Evolutionary conservation across 2,329 filamentous ascomycete species (phyloP).

Genomic region (Cladosporium austrohemisphaericum): DNA sequence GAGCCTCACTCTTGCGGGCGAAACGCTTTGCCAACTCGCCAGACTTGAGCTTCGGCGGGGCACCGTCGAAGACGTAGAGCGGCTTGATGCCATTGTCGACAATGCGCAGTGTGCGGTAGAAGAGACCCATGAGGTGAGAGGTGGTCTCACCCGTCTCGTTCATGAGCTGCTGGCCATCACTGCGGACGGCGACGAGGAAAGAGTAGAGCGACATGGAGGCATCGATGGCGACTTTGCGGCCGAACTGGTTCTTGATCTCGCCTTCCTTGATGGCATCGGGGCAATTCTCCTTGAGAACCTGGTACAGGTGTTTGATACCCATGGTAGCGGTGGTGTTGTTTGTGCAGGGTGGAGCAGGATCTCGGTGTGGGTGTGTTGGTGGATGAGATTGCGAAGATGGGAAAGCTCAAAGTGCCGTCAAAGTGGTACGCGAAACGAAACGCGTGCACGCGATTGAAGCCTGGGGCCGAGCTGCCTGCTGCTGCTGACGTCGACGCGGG

Average conservation of each 20-base stretch:
- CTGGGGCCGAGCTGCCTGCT: neutral
- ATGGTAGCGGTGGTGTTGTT: constrained; percentile 24
- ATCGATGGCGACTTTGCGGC: constrained; percentile 70
- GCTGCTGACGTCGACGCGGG: neutral
- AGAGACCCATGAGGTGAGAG: constrained; percentile 98
- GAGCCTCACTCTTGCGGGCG: constrained; percentile 89
- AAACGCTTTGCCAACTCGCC: constrained; percentile 95
- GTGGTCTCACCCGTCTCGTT: constrained; percentile 94
- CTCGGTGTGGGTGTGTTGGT: constrained; percentile 11
- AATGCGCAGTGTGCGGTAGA: constrained; percentile 96
- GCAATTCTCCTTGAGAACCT: constrained; percentile 60
- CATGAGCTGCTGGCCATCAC: constrained; percentile 92
- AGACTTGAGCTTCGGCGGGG: constrained; percentile 94
- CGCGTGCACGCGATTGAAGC: neutral
- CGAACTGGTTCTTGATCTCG: constrained; percentile 98
- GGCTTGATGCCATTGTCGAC: constrained; percentile 99
- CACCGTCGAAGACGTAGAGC: constrained; percentile 95
- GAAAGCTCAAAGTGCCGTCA: constrained; percentile 8
- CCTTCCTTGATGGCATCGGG: constrained; percentile 94
- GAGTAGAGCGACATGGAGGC: constrained; percentile 97
- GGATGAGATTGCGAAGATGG: constrained; percentile 3
- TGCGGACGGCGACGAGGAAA: constrained; percentile 95
- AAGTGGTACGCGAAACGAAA: constrained; percentile 2
- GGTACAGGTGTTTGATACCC: constrained; percentile 43
- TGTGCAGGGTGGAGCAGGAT: constrained; percentile 16